These are phyloP conservation scores for Yamadazyma paraphyllophila DNA, from an alignment of 805 yeast genomes.

Conservation along the genomic window DNA sequence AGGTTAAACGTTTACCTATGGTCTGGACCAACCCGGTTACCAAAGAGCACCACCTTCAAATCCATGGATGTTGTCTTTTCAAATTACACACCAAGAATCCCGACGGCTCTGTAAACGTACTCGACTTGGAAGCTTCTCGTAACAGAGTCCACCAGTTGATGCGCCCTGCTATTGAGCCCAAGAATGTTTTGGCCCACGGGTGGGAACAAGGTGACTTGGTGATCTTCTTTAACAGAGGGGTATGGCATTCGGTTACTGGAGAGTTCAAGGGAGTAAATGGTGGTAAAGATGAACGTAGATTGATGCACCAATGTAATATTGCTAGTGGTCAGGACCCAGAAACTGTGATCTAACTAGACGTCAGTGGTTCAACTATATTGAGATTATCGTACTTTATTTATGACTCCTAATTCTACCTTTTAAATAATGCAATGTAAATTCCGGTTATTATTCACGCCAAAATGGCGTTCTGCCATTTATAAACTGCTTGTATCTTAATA, in stretches of 20 bases:
- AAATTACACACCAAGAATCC: slow-evolving; percentile 52
- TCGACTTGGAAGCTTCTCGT: slow-evolving; percentile 73
- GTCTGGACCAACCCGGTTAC: slow-evolving; percentile 94
- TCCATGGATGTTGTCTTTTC: slow-evolving; percentile 84
- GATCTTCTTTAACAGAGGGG: slow-evolving; percentile 84
- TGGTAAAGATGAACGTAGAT: slow-evolving; percentile 68
- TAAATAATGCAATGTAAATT: too few relatives aligned
- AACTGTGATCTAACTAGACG: slow-evolving; percentile 13
- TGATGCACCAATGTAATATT: slow-evolving; percentile 93
- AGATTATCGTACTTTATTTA: too few relatives aligned
- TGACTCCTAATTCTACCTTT: too few relatives aligned
- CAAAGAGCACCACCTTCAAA: slow-evolving; percentile 77
- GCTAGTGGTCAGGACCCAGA: slow-evolving; percentile 75
- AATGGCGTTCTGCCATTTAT: too few relatives aligned
- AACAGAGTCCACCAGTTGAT: slow-evolving; percentile 66
- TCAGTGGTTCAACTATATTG: background rate
- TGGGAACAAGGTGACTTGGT: slow-evolving; percentile 86
- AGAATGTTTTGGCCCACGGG: slow-evolving; percentile 71
- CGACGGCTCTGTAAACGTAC: slow-evolving; percentile 47
- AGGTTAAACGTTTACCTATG: slow-evolving; percentile 75
- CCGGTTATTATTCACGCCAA: too few relatives aligned
- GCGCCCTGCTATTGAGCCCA: slow-evolving; percentile 83
- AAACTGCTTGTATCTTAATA: too few relatives aligned
- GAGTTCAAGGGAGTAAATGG: slow-evolving; percentile 54
- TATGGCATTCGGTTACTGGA: slow-evolving; percentile 90